Conservation (phyloP, 805 yeast species). For the Diddensiella transvaalensis region DNA sequence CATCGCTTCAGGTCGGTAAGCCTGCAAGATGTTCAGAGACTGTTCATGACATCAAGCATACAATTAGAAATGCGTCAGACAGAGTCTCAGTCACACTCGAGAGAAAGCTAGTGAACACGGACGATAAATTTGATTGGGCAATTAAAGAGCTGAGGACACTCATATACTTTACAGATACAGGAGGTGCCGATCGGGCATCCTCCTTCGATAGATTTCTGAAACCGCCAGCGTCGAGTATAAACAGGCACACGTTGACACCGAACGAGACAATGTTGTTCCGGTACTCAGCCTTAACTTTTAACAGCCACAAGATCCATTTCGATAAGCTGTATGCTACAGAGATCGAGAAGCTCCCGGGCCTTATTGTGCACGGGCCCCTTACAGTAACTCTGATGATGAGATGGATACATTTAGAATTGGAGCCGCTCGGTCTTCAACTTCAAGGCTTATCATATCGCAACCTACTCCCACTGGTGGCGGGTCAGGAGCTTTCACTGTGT, state of each 20-base stretch:
- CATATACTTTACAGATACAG: constrained; percentile 49
- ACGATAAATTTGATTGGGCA: constrained; percentile 25
- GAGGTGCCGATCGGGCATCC: constrained; percentile 19
- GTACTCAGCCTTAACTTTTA: constrained; percentile 73
- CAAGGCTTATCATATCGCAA: constrained; percentile 47
- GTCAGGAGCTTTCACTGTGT: constrained; percentile 31
- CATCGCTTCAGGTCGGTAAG: constrained; percentile 37
- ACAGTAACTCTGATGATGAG: constrained; percentile 57
- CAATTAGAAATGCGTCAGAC: constrained; percentile 13
- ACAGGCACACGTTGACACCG: constrained; percentile 34
- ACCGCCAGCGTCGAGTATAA: constrained; percentile 7
- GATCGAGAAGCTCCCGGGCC: constrained; percentile 56
- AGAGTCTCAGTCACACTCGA: constrained; percentile 52
- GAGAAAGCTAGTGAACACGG: constrained; percentile 41
- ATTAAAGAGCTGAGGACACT: constrained; percentile 56
- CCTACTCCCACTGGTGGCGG: constrained; percentile 46
- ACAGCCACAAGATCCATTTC: constrained; percentile 81
- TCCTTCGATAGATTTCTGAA: constrained; percentile 21
- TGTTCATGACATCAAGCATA: constrained; percentile 32
- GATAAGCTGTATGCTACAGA: constrained; percentile 50
- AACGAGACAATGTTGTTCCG: constrained; percentile 48
- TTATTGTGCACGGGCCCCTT: constrained; percentile 81
- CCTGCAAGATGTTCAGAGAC: constrained; percentile 51
- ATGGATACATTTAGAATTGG: constrained; percentile 39
- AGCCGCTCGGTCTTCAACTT: constrained; percentile 24